These are phyloP conservation scores for Hyaloscypha variabilis DNA, from an alignment of 495 filamentous ascomycete genomes.

Conservation along the genomic window DNA sequence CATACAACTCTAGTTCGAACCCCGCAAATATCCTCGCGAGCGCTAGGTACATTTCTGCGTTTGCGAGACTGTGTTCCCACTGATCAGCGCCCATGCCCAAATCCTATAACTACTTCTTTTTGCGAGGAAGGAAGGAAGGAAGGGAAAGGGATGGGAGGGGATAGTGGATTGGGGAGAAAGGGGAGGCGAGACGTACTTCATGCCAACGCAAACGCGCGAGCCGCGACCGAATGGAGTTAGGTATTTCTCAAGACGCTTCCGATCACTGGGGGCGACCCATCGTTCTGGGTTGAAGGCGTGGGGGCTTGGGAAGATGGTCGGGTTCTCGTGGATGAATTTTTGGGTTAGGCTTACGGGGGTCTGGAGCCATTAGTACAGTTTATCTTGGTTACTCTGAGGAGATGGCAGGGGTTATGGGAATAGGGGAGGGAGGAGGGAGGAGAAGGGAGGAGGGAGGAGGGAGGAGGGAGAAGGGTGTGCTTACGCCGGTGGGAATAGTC, in stretches of 20 bases:
- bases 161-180: no score
- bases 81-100: no score
- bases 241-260: conserved; percentile 43
- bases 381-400: not conserved
- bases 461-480: not conserved
- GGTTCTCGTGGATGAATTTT: conserved; percentile 24
- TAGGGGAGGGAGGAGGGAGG: no score
- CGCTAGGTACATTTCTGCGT: conserved; percentile 32
- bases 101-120: no score
- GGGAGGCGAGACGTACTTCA: conserved; percentile 11
- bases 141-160: no score
- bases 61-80: conserved; percentile 6
- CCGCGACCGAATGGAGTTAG: conserved; percentile 48
- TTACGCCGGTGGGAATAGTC: conserved; percentile 22
- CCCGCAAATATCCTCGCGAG: conserved; percentile 25
- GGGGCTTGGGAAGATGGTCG: conserved; percentile 42
- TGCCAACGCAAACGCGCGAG: conserved; percentile 44
- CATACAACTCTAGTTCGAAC: conserved; percentile 33
- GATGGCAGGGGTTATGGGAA: not conserved
- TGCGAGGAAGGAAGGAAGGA: no score
- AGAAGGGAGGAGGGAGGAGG: no score
- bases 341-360: conserved; percentile 23
- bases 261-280: conserved; percentile 42
- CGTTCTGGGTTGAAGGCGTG: conserved; percentile 45
- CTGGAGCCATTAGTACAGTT: conserved; percentile 15